Evolutionary conservation across 2,329 filamentous ascomycete species (phyloP), one percentile per base, ranked within the genome.

Genomic region (Cordyceps tenuipes): DNA sequence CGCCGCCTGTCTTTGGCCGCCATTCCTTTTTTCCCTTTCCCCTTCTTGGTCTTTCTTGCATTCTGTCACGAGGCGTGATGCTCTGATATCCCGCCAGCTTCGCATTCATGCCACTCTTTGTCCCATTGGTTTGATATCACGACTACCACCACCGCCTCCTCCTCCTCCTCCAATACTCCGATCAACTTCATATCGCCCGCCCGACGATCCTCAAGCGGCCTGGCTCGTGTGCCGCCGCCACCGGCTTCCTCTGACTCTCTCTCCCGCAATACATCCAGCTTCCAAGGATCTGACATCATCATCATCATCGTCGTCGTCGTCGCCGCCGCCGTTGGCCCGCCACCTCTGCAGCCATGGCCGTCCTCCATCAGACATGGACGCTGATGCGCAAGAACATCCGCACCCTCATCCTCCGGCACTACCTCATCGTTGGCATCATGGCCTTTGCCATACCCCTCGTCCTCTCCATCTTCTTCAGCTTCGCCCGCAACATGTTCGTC

Each of bases 401-500:
- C 59, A 83, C 85, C 64, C 75, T 84, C 15, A 66, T 85, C 39
- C 66, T 79, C 48, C 81, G 84, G 6, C 83, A 85, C 69, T 66
- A 72, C 21, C 60, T 77, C 5, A 74, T 80, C 23, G 82, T 83
- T 2, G 61, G 79, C 49, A 72, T 84, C 63, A 82, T 83, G 66
- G 81, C 83, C 6, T 79, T 88, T 54, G 44, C 87, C 21, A 75
- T 87, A 1, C 85, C 85, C 3, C 72, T 87, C 36, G 68, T 81
- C 49, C 73, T 88, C 56, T 79, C 82, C 46, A 73, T 79, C 23
- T 84, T 87, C 66, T 78, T 88, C 62, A 82, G 77, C 57, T 93
- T 88, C 71, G 87, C 90, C 17, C 87, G 89, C 66, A 92, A 92
- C 70, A 83, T 96, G 63, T 93, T 96, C 67, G 82, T 92, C 3